Conservation (phyloP, 768 basidiomycete species). For the Lyophyllum semitale region DNA sequence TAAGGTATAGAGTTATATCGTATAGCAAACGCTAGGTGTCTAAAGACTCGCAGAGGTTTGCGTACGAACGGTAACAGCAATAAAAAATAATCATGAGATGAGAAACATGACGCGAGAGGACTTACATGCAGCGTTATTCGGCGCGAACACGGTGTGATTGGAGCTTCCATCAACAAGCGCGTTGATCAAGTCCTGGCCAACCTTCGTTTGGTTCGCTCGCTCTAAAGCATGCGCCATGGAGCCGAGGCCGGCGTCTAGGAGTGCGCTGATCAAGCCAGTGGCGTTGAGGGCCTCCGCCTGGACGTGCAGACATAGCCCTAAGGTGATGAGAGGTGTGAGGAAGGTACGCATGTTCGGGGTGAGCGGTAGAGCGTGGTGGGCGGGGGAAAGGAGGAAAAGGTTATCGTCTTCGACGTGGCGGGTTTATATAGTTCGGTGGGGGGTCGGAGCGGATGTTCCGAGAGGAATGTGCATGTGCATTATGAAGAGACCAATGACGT, state of each 20-base stretch:
- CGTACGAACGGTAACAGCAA: neutral
- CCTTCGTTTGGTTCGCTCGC: slow-evolving; percentile 8
- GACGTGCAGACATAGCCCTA: slow-evolving; percentile 10
- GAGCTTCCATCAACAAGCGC: slow-evolving; percentile 8
- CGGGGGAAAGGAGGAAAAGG: neutral
- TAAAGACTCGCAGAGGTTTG: no score
- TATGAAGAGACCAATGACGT: slow-evolving; percentile 9
- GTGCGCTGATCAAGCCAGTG: slow-evolving; percentile 9
- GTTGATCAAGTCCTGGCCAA: slow-evolving; percentile 10
- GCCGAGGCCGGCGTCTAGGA: slow-evolving; percentile 12
- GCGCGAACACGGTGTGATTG: slow-evolving; percentile 21
- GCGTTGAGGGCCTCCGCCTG: slow-evolving; percentile 12
- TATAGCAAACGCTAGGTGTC: neutral
- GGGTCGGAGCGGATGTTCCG: neutral
- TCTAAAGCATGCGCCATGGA: slow-evolving; percentile 11
- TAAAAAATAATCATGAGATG: neutral
- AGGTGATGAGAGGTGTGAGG: neutral
- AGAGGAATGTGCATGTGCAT: no score
- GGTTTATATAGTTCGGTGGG: slow-evolving; percentile 11
- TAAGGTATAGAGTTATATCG: neutral
- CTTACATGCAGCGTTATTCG: slow-evolving; percentile 23
- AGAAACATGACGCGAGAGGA: neutral
- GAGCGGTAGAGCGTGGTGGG: neutral
- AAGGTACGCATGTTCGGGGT: slow-evolving; percentile 3
- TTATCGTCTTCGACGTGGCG: neutral